These are phyloP conservation scores for Nitzschia sp. DNA, from an alignment of 108 stramenopile genomes.

Conservation along the genomic window DNA sequence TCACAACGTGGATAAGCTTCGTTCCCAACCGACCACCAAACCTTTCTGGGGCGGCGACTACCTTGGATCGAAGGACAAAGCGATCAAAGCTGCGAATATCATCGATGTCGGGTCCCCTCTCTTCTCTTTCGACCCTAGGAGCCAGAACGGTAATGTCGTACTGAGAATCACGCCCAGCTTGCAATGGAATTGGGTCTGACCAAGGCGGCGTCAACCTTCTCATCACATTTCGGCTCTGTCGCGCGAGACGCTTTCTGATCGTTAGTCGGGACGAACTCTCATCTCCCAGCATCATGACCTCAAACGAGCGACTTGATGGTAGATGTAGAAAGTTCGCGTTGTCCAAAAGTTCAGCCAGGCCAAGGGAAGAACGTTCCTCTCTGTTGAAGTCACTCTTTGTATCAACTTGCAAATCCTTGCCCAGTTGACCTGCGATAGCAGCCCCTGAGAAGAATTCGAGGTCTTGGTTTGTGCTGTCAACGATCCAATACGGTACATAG, in stretches of 20 bases:
- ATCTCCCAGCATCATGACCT: slow-evolving; percentile 59
- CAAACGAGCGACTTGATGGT: slow-evolving; percentile 28
- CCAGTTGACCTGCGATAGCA: slow-evolving; percentile 45
- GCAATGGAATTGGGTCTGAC: slow-evolving; percentile 54
- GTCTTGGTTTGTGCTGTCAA: slow-evolving; percentile 54
- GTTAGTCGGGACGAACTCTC: slow-evolving; percentile 39
- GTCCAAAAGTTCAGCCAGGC: slow-evolving; percentile 50
- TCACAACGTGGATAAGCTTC: slow-evolving; percentile 55
- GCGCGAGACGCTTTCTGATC: slow-evolving; percentile 36
- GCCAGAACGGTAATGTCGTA: slow-evolving; percentile 49
- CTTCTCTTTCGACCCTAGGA: slow-evolving; percentile 3
- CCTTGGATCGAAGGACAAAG: slow-evolving; percentile 47
- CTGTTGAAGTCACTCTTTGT: not conserved
- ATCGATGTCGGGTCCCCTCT: not conserved
- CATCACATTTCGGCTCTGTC: slow-evolving; percentile 13
- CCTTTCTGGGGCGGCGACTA: slow-evolving; percentile 46
- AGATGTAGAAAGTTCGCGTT: slow-evolving; percentile 28
- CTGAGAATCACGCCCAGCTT: slow-evolving; percentile 5
- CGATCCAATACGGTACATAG: slow-evolving; percentile 58
- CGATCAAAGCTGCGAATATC: slow-evolving; percentile 36
- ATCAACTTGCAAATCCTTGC: slow-evolving; percentile 7
- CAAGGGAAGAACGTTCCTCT: slow-evolving; percentile 18
- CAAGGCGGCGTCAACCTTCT: slow-evolving; percentile 40
- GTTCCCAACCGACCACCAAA: slow-evolving; percentile 59
- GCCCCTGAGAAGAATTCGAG: slow-evolving; percentile 49